A percentile compares a stretch with the other conserved stretches of the same genome.
phyloP scores from a whole-genome alignment of 1,284 basidiomycete species.

The Dichomitus squalens region DNA sequence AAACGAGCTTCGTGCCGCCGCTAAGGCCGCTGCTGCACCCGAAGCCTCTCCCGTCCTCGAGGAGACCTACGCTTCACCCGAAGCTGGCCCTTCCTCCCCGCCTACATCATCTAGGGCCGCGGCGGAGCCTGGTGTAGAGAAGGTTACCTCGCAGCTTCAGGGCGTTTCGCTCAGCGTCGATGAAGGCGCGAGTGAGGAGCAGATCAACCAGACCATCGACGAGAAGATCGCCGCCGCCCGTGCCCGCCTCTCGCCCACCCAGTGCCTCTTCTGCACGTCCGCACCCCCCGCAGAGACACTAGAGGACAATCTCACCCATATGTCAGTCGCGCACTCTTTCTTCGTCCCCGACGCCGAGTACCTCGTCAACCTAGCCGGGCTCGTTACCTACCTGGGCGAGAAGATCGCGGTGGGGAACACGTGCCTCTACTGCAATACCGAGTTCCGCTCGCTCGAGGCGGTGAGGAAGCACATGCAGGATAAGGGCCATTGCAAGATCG shows the following conservation, averaged over 20 bases:
- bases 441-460: constrained; percentile 81
- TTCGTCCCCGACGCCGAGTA: constrained; percentile 96
- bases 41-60: constrained; percentile 4
- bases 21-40: constrained; percentile 22
- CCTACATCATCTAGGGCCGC: neutral
- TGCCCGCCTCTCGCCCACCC: constrained; percentile 58
- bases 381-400: constrained; percentile 89
- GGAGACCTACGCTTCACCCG: neutral
- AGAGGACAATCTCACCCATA: constrained; percentile 80
- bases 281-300: constrained; percentile 48
- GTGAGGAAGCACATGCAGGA: constrained; percentile 93
- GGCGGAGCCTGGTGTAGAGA: constrained; percentile 2
- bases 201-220: constrained; percentile 64
- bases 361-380: constrained; percentile 81
- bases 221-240: constrained; percentile 79
- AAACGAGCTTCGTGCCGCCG: constrained; percentile 59
- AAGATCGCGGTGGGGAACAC: constrained; percentile 93
- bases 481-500: constrained; percentile 95
- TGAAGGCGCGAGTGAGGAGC: constrained; percentile 50
- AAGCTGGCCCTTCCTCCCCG: constrained; percentile 11
- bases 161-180: constrained; percentile 37
- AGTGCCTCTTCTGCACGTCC: constrained; percentile 88
- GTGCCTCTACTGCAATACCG: constrained; percentile 90
- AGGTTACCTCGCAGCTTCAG: constrained; percentile 15
- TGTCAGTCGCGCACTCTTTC: constrained; percentile 89